phyloP scores from a whole-genome alignment of 139 green algal species.

The Ettlia oleoabundans region DNA sequence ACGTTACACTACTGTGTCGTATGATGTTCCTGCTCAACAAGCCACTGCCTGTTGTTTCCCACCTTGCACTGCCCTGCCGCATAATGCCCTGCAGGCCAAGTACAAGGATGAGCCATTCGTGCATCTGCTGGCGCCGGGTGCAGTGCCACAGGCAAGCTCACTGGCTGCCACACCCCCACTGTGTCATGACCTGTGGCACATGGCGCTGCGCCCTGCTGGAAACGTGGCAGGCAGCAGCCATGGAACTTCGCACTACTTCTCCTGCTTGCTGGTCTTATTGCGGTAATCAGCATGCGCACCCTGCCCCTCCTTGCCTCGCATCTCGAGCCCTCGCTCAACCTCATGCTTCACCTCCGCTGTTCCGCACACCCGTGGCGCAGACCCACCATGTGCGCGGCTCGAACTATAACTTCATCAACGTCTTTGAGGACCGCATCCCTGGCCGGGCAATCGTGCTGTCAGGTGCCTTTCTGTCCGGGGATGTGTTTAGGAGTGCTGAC shows the following conservation, averaged over 20 bases:
- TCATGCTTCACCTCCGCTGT: not conserved
- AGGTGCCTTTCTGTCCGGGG: no score
- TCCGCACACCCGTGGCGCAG: conserved; percentile 33
- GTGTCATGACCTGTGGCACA: no score
- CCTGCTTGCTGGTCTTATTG: not conserved
- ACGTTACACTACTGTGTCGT: no score
- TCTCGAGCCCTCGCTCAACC: not conserved
- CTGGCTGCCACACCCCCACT: no score
- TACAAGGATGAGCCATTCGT: conserved; percentile 89
- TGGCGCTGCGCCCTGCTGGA: no score
- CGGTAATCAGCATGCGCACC: not conserved
- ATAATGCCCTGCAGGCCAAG: conserved; percentile 34
- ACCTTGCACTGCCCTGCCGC: not conserved
- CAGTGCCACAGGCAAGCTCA: conserved; percentile 60
- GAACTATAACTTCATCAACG: conserved; percentile 91
- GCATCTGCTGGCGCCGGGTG: conserved; percentile 75
- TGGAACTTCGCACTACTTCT: not conserved
- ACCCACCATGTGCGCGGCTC: conserved; percentile 93
- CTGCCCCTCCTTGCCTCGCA: not conserved
- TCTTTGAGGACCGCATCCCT: conserved; percentile 90
- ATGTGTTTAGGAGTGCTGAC: no score
- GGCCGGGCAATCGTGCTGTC: conserved; percentile 92
- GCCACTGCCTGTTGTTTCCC: not conserved
- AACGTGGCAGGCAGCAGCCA: not conserved
- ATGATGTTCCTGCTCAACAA: not conserved